Evolutionary conservation across 176 grass and related monocot genomes (phyloP).

Genomic region (Pontederia paniculata): DNA sequence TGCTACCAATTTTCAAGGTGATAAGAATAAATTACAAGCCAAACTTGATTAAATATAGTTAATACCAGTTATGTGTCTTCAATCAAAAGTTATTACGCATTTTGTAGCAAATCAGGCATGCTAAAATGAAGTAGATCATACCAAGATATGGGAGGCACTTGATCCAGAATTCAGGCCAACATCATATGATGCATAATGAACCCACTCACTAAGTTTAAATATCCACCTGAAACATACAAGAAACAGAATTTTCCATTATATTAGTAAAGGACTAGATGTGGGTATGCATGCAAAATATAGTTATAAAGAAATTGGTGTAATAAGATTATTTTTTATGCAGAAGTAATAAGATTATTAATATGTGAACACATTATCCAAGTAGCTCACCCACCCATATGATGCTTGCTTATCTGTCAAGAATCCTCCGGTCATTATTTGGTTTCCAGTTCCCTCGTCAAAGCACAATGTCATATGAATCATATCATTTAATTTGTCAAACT

Average conservation of each 20-base stretch:
- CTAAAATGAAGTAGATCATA: constrained; percentile 23
- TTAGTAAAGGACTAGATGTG: background rate
- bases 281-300: background rate
- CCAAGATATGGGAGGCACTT: constrained; percentile 85
- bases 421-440: constrained; percentile 92
- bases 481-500: constrained; percentile 86
- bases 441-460: constrained; percentile 97
- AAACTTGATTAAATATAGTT: too few relatives aligned
- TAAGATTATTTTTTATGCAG: background rate
- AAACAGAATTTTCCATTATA: background rate
- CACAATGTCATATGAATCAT: constrained; percentile 98
- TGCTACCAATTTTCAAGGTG: too few relatives aligned
- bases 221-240: constrained; percentile 57
- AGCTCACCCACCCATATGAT: constrained; percentile 67
- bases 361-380: background rate
- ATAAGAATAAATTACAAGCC: too few relatives aligned
- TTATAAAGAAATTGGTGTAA: background rate
- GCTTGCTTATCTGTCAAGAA: constrained; percentile 94
- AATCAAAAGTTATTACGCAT: too few relatives aligned
- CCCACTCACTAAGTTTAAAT: constrained; percentile 98
- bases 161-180: constrained; percentile 86
- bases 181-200: constrained; percentile 75
- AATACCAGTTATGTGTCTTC: too few relatives aligned
- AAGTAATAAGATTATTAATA: too few relatives aligned
- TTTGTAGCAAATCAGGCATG: constrained; percentile 12